Percentiles rank a stretch among this genome's conserved stretches.
phyloP scores from a whole-genome alignment of 768 basidiomycete genomes.

The Xerocomellus amylosporus region DNA sequence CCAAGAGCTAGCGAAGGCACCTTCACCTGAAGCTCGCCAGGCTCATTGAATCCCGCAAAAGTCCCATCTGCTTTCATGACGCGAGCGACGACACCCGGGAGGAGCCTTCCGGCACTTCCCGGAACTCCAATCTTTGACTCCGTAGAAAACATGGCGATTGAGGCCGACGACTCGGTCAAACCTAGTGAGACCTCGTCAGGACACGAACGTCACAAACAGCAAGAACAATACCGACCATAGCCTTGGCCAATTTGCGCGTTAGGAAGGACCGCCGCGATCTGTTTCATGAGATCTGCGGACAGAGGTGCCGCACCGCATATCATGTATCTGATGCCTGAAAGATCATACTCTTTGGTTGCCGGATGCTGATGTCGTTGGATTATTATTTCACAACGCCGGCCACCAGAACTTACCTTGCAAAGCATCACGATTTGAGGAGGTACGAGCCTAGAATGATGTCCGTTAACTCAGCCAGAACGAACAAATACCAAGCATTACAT shows the following conservation, averaged over 20 bases:
- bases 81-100: slow-evolving; percentile 55
- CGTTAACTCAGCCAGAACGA: neutral
- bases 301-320: slow-evolving; percentile 65
- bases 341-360: slow-evolving; percentile 46
- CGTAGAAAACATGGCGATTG: slow-evolving; percentile 48
- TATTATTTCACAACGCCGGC: neutral
- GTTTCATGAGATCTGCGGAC: slow-evolving; percentile 50
- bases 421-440: slow-evolving; percentile 65
- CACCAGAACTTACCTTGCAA: slow-evolving; percentile 52
- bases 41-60: slow-evolving; percentile 51
- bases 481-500: slow-evolving; percentile 35
- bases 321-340: slow-evolving; percentile 50
- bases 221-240: slow-evolving; percentile 41
- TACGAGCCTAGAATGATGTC: slow-evolving; percentile 43
- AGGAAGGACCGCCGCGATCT: slow-evolving; percentile 47
- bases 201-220: neutral
- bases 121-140: slow-evolving; percentile 47
- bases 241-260: slow-evolving; percentile 65
- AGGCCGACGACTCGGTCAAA: slow-evolving; percentile 63
- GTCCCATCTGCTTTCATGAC: slow-evolving; percentile 59
- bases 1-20: slow-evolving; percentile 39
- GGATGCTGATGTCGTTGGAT: slow-evolving; percentile 42
- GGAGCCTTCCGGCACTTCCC: slow-evolving; percentile 47
- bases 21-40: slow-evolving; percentile 57
- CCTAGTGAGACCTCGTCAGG: slow-evolving; percentile 36